These are phyloP conservation scores for Nissolia schottii DNA, from an alignment of 306 rosid species.

Conservation along the genomic window DNA sequence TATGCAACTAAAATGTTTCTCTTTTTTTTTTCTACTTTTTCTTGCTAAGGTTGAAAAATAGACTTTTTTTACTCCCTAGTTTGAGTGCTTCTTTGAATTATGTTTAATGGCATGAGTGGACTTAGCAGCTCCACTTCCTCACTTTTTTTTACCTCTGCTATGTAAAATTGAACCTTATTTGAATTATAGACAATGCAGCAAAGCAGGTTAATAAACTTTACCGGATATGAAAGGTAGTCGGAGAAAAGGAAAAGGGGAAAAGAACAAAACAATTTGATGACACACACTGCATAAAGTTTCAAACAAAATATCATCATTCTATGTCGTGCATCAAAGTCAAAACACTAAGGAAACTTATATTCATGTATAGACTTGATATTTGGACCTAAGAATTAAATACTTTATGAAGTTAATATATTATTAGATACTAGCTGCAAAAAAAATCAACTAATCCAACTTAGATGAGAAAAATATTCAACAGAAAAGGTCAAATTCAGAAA, in stretches of 20 bases:
- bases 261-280: constrained; percentile 12
- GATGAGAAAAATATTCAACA: not conserved
- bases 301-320: constrained; percentile 5
- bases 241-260: not conserved
- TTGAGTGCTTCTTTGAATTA: too few species aligned
- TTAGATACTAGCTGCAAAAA: not conserved
- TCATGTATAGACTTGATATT: too few species aligned
- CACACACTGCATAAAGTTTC: not conserved
- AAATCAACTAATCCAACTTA: not conserved
- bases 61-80: too few species aligned
- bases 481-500: not conserved
- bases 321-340: not conserved
- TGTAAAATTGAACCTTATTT: not conserved
- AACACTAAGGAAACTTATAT: too few species aligned
- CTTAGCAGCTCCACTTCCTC: not conserved
- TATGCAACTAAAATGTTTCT: too few species aligned
- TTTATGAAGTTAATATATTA: not conserved
- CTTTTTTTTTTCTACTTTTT: too few species aligned
- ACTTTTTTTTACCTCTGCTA: not conserved
- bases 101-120: not conserved
- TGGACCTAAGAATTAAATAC: not conserved
- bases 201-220: not conserved
- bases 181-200: not conserved
- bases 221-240: not conserved
- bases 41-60: too few species aligned